Evolutionary conservation across 371 early-diverging fungal species (phyloP).

Genomic region (Lichtheimia ramosa): DNA sequence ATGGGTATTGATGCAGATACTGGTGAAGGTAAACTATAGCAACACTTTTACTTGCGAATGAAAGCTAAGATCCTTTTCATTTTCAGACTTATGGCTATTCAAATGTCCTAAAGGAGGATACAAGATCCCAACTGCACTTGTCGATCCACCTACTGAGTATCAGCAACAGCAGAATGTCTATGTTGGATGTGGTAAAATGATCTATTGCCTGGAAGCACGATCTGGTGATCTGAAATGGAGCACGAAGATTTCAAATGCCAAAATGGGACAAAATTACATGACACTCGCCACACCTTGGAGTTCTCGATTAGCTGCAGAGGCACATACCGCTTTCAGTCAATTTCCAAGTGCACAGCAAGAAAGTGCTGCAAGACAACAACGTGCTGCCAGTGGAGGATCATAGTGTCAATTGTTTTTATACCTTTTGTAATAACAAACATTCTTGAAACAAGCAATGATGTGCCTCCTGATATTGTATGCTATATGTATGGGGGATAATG

Average conservation of each 20-base stretch:
- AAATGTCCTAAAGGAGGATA: conserved; percentile 32
- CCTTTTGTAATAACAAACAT: too few relatives aligned
- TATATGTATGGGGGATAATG: too few relatives aligned
- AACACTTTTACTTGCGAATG: neutral
- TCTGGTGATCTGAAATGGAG: conserved; percentile 29
- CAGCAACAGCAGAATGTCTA: conserved; percentile 14
- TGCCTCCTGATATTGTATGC: too few relatives aligned
- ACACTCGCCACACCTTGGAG: conserved; percentile 39
- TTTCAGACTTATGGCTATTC: conserved; percentile 25
- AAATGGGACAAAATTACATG: conserved; percentile 23
- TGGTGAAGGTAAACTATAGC: conserved; percentile 14
- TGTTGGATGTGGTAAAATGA: conserved; percentile 27
- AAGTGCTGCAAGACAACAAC: neutral
- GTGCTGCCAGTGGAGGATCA: too few relatives aligned
- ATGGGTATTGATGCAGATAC: conserved; percentile 25
- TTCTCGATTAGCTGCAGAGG: conserved; percentile 32
- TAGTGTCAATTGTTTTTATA: too few relatives aligned
- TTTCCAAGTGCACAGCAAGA: conserved; percentile 18
- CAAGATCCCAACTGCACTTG: conserved; percentile 23
- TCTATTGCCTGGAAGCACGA: conserved; percentile 24
- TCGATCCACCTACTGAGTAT: conserved; percentile 16
- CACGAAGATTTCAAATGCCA: conserved; percentile 18
- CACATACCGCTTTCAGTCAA: conserved; percentile 22
- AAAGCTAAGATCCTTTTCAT: neutral
- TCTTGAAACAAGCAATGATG: too few relatives aligned